A percentile compares a stretch with the other conserved stretches of the same genome.
These are phyloP conservation scores for Entonaema liquescens DNA, from an alignment of 495 filamentous ascomycete genomes.

Conservation along the genomic window DNA sequence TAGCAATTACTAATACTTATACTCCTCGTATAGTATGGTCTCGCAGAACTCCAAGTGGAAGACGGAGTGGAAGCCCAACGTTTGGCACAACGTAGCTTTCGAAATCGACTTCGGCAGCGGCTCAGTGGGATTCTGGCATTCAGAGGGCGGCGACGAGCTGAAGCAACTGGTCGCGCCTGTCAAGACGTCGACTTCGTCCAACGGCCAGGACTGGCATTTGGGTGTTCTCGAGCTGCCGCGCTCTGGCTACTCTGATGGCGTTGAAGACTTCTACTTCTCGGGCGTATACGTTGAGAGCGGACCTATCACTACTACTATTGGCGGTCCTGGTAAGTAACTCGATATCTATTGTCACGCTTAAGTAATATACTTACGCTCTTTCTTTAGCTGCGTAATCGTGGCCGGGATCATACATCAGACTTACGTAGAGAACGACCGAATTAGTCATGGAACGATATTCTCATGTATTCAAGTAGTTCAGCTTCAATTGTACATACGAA, in stretches of 20 bases:
- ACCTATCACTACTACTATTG: constrained; percentile 65
- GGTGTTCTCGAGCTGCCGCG: constrained; percentile 73
- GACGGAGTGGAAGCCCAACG: constrained; percentile 59
- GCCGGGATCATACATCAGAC: not conserved
- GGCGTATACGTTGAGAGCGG: constrained; percentile 76
- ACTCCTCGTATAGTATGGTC: constrained; percentile 46
- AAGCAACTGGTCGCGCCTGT: constrained; percentile 66
- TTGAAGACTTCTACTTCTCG: constrained; percentile 76
- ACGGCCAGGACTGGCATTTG: constrained; percentile 78
- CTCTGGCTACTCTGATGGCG: constrained; percentile 58
- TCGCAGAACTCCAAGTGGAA: constrained; percentile 53
- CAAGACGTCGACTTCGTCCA: constrained; percentile 66
- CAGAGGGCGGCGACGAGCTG: constrained; percentile 65
- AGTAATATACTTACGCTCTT: not conserved
- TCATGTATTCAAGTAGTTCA: constrained; percentile 15
- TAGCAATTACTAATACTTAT: not conserved
- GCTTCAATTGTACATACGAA: constrained; percentile 28
- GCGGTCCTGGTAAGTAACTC: constrained; percentile 51
- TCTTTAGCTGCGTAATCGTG: constrained; percentile 14
- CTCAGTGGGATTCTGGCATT: constrained; percentile 75
- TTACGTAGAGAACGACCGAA: not conserved
- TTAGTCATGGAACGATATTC: not conserved
- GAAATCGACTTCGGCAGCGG: constrained; percentile 68
- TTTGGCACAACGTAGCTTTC: constrained; percentile 79
- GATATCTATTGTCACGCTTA: not conserved